A percentile compares a stretch with the other conserved stretches of the same genome.
These are phyloP conservation scores for Skeletonema grethae DNA, from an alignment of 108 stramenopile species.

Conservation along the genomic window DNA sequence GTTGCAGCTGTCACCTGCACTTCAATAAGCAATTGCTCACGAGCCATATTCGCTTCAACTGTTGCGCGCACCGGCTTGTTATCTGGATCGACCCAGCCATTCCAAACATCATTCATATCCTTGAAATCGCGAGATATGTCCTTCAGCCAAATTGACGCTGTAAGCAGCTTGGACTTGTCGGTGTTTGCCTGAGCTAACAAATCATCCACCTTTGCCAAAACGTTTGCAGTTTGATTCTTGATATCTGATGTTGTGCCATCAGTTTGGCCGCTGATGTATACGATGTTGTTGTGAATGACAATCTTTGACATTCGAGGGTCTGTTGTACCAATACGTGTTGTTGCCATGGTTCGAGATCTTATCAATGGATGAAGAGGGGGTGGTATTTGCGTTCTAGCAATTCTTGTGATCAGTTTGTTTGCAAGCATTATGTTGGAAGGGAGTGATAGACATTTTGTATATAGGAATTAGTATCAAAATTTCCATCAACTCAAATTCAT, in stretches of 20 bases:
- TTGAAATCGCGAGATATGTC: slow-evolving; percentile 45
- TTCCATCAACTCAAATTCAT: no score
- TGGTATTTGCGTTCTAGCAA: not conserved
- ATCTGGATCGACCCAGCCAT: slow-evolving; percentile 55
- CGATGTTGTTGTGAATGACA: slow-evolving; percentile 45
- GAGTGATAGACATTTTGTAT: not conserved
- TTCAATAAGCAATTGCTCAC: slow-evolving; percentile 50
- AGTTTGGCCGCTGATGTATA: slow-evolving; percentile 52
- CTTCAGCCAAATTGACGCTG: slow-evolving; percentile 50
- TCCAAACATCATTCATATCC: slow-evolving; percentile 58
- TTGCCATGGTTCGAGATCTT: not conserved
- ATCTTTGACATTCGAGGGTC: slow-evolving; percentile 19
- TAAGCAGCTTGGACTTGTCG: slow-evolving; percentile 43
- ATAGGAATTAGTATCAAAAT: no score
- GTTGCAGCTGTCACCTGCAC: slow-evolving; percentile 58
- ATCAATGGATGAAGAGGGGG: not conserved
- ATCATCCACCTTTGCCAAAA: slow-evolving; percentile 43
- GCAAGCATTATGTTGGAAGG: not conserved
- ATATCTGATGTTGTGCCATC: slow-evolving; percentile 42
- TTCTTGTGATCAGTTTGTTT: not conserved
- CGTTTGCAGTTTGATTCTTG: slow-evolving; percentile 28
- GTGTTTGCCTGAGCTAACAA: slow-evolving; percentile 46
- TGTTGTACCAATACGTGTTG: not conserved
- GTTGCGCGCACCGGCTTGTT: slow-evolving; percentile 60
- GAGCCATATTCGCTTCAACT: slow-evolving; percentile 53